Evolutionary conservation across 2,329 filamentous ascomycete genomes (phyloP), one percentile per base, ranked within the genome.

Genomic region (Dendryphion nanum): DNA sequence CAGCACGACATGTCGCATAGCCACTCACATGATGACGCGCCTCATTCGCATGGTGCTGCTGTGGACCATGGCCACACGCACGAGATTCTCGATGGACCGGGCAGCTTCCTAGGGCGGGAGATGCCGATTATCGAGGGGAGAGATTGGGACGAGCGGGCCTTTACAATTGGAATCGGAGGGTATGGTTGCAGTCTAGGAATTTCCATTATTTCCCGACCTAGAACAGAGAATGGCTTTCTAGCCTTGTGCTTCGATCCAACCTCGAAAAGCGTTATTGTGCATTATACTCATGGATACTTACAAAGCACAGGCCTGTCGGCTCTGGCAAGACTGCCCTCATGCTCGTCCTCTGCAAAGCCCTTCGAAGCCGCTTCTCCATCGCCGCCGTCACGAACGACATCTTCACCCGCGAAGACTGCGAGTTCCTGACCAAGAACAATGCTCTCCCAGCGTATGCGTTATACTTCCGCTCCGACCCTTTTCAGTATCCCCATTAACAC

Each of bases 381-480:
- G 93, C 93, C 1, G 93, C 89, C 43, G 91, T 98, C 16, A 98
- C 93, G 34, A 97, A 97, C 76, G 91, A 97, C 75, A 97, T 97
- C 75, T 97, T 97, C 76, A 97, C 91, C 16, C 85, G 77, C 49
- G 93, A 98, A 72, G 93, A 98, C 75, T 90, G 90, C 73, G 93
- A 97, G 69, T 98, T 98, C 73, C 82, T 98, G 18, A 95, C 89
- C 42, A 82, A 83, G 40, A 78, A 96, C 76, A 77, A 80, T 49
- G 93, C 93, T 5, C 83, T 97, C 0, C 85, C 90, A 0, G 78
- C 90, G 4, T 63, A 49, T 46, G 55, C 33, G 33, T 14, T 24
- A n/a, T 3, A 2, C 4, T 15, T 30, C 12, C 4, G 16, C 28
- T 30, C 32, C 30, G 3, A 16, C 14, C 18, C 15, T 32, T 16